Evolutionary conservation across 2,329 filamentous ascomycete species (phyloP), one percentile per base, ranked within the genome.

Genomic region (Ophiostoma quercus): DNA sequence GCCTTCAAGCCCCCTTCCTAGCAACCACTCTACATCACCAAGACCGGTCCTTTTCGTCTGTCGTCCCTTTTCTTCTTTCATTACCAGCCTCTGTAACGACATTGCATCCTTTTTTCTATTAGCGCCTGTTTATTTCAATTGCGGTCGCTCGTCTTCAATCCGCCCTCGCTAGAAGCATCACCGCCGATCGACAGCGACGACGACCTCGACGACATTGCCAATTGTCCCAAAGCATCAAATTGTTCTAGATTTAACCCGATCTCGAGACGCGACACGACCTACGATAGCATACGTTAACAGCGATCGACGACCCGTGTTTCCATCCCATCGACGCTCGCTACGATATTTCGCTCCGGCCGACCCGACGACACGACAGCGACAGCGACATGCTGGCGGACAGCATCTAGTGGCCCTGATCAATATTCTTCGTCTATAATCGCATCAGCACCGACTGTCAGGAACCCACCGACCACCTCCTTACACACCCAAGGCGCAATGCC

Each of bases 401-500:
- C 25, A 29, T 32, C 57, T 25, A 22, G 22, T 25, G 51, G 9
- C 16, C 22, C 51, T 57, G n/a, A 25, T 57, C 51, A 1, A 57
- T 25, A 57, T 16, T 57, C 7, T 9, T 47, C 43, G 43, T 47
- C 16, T 16, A 47, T 16, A n/a, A 47, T 19, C 5, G 25, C 14
- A 32, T 16, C 57, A 25, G 8, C 11, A 62, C 25, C 25, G 25
- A 14, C 57, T 32, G 57, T 32, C 57, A 29, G 2, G 8, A 12
- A 16, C 16, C 25, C 7, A 16, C 8, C 57, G 11, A 25, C 25
- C 4, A 22, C n/a, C 47, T n/a, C n/a, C 4, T 25, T 8, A 16
- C 57, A 32, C 25, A 34, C 25, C n/a, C 11, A 62, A 29, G 57
- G 22, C 25, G 71, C 68, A 41, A 73, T 73, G 73, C 71, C 71